A percentile compares a stretch with the other conserved stretches of the same genome.
phyloP scores from a whole-genome alignment of 768 basidiomycete genomes.

The Phallus indusiatus region DNA sequence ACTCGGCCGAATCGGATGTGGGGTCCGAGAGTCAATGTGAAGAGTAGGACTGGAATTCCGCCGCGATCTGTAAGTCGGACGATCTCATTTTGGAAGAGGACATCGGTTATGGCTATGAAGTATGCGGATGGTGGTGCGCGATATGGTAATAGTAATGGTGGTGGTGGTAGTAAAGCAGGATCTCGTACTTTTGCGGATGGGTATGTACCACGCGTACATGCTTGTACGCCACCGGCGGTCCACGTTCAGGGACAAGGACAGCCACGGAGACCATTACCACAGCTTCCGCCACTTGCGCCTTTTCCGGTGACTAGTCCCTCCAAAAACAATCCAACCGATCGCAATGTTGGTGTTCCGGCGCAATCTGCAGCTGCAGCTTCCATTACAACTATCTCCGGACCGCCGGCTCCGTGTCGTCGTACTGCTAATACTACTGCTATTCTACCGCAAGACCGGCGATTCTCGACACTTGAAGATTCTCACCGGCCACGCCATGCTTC shows the following conservation, averaged over 20 bases:
- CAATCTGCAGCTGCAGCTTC: neutral
- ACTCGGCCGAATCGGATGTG: neutral
- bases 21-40: neutral
- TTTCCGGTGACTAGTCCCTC: neutral
- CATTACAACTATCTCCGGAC: neutral
- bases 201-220: no score
- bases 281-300: neutral
- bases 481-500: neutral
- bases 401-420: neutral
- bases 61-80: neutral
- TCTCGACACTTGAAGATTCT: neutral
- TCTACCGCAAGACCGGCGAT: neutral
- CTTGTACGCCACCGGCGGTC: neutral
- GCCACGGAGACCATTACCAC: neutral
- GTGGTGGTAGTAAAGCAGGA: neutral
- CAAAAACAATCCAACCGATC: neutral
- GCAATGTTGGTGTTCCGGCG: neutral
- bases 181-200: neutral
- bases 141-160: neutral
- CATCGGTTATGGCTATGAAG: neutral
- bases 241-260: neutral
- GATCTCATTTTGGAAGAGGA: neutral
- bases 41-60: neutral
- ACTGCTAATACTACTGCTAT: neutral
- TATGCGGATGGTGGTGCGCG: neutral